Base-by-base conservation (phyloP, 805 yeast species). In the Pichia heedii region DNA sequence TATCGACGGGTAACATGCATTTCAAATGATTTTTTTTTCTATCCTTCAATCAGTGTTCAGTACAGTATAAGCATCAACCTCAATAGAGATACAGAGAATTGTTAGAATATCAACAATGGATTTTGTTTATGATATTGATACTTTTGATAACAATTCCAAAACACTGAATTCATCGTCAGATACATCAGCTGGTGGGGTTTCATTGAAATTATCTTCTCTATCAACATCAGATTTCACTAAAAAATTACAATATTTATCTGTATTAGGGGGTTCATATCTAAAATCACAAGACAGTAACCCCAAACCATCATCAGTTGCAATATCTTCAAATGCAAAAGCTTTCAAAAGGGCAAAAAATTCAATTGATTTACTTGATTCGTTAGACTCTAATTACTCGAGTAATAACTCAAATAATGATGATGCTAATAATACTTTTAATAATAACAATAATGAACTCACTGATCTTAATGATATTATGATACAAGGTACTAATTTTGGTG, bases 181-280 rank as follows among this genome's bases (percentile, higher is more conserved):
- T 24, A 18, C 1, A 3, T 3, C 20, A 9, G 8, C 19, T 5
- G 13, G 9, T 32, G 64, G 70, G 2, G 66, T 66, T 8, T 71
- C 71, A 3, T 51, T 67, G 40, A 56, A 61, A 15, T 52, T 69
- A 2, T 67, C 72, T 8, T 53, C 57, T 22, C 53, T 68, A 39
- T 66, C 62, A 37, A 48, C 51, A 1, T 33, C 48, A 0, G 69
- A 68, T 43, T 49, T 66, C 36, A 62, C 70, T 16, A 61, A 65
- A 40, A 62, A 60, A 22, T 52, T 49, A 15, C 41, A 45, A 21
- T 43, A 44, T 10, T 36, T 49, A 22, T 43, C 51, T 4, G n/a
- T 49, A 22, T 19, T 49, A 29, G 45, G 24, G 13, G 29, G 36
- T 16, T 20, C 21, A 12, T 19, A 32, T 32, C 9, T n/a, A 35